A percentile compares a stretch with the other conserved stretches of the same genome.
phyloP scores from a whole-genome alignment of 495 filamentous ascomycete genomes.

The Neurospora sp. region DNA sequence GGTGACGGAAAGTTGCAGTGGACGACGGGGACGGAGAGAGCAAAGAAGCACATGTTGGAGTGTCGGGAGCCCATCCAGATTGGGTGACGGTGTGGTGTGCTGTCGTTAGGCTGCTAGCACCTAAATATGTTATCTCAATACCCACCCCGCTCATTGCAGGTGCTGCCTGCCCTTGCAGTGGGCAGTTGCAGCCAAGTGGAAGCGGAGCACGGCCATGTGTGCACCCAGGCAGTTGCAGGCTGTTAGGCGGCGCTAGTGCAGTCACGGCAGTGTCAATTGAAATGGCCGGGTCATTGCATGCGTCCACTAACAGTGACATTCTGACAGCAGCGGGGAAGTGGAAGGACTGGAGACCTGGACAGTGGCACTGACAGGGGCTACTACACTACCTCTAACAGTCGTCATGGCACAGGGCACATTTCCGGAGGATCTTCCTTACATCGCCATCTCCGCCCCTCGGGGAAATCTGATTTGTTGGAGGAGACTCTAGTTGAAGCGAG shows the following conservation, averaged over 20 bases:
- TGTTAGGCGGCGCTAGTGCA: neutral
- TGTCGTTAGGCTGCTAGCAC: neutral
- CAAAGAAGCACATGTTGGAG: neutral
- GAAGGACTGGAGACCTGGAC: neutral
- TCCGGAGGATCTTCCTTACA: neutral
- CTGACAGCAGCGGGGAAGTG: neutral
- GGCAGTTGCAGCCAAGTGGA: neutral
- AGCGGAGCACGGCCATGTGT: neutral
- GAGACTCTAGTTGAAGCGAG: neutral
- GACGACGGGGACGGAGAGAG: neutral
- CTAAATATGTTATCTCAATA: neutral
- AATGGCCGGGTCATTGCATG: neutral
- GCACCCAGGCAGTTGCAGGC: neutral
- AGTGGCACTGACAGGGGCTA: neutral
- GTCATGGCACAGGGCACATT: neutral
- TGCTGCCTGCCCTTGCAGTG: neutral
- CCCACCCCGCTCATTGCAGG: neutral
- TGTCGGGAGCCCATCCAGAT: neutral
- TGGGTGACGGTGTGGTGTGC: neutral
- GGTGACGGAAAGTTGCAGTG: neutral
- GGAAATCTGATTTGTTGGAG: neutral
- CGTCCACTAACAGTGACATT: neutral
- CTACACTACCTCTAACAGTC: neutral
- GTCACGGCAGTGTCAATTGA: neutral
- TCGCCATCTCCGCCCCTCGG: neutral